A percentile compares a stretch with the other conserved stretches of the same genome.
phyloP scores from a whole-genome alignment of 148 eudicot genomes.

The Rhododendron vialii region DNA sequence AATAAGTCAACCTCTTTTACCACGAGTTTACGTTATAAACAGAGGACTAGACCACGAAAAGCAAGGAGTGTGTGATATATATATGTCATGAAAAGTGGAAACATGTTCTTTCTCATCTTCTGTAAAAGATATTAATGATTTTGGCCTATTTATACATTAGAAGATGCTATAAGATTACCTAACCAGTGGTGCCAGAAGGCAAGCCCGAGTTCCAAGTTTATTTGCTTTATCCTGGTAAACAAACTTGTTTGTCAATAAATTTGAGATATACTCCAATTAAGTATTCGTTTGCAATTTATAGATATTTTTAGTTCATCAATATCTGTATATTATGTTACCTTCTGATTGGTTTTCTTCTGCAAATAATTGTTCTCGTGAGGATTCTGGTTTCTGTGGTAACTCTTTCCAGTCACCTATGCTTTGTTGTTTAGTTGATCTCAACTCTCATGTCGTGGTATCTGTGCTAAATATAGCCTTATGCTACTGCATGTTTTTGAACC shows the following conservation, averaged over 20 bases:
- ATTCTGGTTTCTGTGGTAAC: not conserved
- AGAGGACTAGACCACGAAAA: not conserved
- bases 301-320: not conserved
- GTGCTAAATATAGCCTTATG: not conserved
- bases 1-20: not conserved
- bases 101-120: not conserved
- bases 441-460: not conserved
- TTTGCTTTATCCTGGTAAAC: constrained; percentile 8
- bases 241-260: not conserved
- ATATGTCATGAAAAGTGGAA: constrained; percentile 10
- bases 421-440: not conserved
- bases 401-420: not conserved
- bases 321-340: not conserved
- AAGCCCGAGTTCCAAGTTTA: not conserved
- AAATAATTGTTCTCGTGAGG: not conserved
- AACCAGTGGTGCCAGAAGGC: constrained; percentile 7
- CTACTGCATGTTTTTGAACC: not conserved
- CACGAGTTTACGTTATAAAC: not conserved
- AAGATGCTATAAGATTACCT: not conserved
- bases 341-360: not conserved
- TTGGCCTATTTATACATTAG: not conserved
- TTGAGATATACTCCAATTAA: not conserved
- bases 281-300: not conserved
- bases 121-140: not conserved
- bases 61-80: constrained; percentile 1